phyloP scores from a whole-genome alignment of 2,329 filamentous ascomycete genomes.

The Venturia nashicola region DNA sequence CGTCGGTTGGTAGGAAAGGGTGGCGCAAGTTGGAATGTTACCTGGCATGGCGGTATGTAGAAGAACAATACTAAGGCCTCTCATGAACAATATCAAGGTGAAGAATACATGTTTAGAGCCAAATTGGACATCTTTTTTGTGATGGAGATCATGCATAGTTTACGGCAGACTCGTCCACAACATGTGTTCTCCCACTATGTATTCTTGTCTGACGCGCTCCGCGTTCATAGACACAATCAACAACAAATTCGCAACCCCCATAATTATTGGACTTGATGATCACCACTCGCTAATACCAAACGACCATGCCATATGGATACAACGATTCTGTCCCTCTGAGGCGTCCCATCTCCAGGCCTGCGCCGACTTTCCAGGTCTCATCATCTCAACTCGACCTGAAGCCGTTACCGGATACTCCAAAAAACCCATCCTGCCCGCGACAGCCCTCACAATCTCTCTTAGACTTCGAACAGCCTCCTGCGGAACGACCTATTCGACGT shows the following conservation, averaged over 20 bases:
- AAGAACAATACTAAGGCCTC: constrained; percentile 1
- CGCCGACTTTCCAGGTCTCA: neutral
- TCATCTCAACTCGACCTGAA: neutral
- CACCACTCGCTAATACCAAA: neutral
- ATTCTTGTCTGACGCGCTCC: neutral
- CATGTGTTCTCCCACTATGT: neutral
- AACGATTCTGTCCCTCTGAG: neutral
- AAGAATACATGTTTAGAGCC: neutral
- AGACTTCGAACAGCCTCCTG: neutral
- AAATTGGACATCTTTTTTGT: too few species aligned
- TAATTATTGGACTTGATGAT: neutral
- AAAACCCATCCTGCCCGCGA: neutral
- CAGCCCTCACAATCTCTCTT: neutral
- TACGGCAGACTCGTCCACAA: neutral
- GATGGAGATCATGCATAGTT: neutral
- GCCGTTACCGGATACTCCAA: neutral
- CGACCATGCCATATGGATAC: neutral
- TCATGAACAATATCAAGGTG: neutral
- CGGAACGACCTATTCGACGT: neutral
- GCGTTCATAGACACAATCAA: neutral
- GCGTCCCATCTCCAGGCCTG: neutral
- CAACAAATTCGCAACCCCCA: neutral
- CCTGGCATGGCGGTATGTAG: constrained; percentile 1
- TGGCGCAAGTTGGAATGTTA: neutral
- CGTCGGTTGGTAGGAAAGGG: neutral